Conservation (phyloP, 441 rosid genomes). For the Cnidoscolus chayamansa region DNA sequence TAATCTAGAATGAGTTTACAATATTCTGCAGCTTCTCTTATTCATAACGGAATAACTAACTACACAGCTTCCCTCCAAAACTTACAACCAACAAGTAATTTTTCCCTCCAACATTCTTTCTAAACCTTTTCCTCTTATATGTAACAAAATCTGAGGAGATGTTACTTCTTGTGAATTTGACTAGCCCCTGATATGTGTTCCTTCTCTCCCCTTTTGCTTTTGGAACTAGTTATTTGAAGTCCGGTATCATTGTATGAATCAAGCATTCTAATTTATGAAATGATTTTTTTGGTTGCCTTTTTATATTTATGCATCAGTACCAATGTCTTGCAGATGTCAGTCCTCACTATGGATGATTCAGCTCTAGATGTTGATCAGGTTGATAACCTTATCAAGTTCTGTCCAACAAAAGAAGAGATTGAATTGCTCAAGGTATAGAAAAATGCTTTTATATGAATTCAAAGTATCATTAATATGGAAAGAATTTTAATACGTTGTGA, state of each 20-base stretch:
- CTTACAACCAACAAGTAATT: too few relatives aligned
- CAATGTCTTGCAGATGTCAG: conserved; percentile 55
- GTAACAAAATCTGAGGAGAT: neutral
- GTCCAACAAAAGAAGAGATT: conserved; percentile 93
- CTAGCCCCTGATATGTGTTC: neutral
- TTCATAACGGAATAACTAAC: too few relatives aligned
- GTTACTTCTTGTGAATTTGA: neutral
- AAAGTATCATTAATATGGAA: neutral
- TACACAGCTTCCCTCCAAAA: too few relatives aligned
- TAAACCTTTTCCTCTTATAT: neutral
- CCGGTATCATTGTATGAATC: conserved; percentile 13
- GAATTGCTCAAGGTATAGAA: conserved; percentile 71
- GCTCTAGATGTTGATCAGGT: conserved; percentile 86
- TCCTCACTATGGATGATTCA: conserved; percentile 82
- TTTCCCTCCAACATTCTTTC: too few relatives aligned
- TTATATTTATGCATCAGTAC: conserved; percentile 25
- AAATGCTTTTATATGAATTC: neutral
- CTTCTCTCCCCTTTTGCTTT: neutral
- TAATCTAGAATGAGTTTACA: too few relatives aligned
- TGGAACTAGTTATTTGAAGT: conserved; percentile 5
- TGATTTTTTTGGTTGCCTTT: conserved; percentile 16
- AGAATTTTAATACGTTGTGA: conserved; percentile 5
- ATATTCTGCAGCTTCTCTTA: too few relatives aligned
- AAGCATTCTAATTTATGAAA: conserved; percentile 8
- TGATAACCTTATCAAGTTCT: conserved; percentile 86